Base-by-base conservation (phyloP, 176 grass and related monocot species). In the Oryza coarctata region DNA sequence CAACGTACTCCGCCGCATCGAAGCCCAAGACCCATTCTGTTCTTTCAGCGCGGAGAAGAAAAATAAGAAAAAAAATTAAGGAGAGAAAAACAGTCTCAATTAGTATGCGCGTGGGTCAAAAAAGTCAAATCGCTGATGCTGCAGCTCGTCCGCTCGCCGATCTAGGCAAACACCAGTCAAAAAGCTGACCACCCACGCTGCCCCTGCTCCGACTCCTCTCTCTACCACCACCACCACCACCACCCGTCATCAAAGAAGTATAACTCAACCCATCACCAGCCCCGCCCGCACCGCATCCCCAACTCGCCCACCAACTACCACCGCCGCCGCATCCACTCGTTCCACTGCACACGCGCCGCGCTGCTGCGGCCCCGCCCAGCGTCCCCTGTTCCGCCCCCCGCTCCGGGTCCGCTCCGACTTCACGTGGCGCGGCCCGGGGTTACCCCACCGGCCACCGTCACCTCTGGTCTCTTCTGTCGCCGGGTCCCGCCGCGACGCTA, bases 81-180 rank as follows among this genome's bases (percentile, higher is more conserved):
- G n/a, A n/a, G n/a, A n/a, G n/a, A n/a, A n/a, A n/a, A n/a, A n/a
- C n/a, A n/a, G n/a, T n/a, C n/a, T n/a, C n/a, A n/a, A n/a, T n/a
- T n/a, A n/a, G n/a, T n/a, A n/a, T n/a, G n/a, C n/a, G n/a, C n/a
- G n/a, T n/a, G 36, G 76, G 85, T 83, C 68, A 90, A 83, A 66
- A 90, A 77, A 73, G 71, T 83, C 76, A 76, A 90, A 83, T 12
- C 61, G 61, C 71, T 57, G 82, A 86, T 75, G 49, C 82, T 45
- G 57, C 67, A 12, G 68, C 77, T 83, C 74, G 76, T 63, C 67
- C 15, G 68, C 77, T 83, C 74, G 76, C 68, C 78, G 74, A 82
- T 50, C 78, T 26, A 49, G 41, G 70, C 41, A 61, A 74, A 47
- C 80, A 73, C 40, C 50, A 30, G 72, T 76, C 73, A 88, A 82